Evolutionary conservation across 1,284 basidiomycete species (phyloP).

Genomic region (Cutaneotrichosporon sp.): DNA sequence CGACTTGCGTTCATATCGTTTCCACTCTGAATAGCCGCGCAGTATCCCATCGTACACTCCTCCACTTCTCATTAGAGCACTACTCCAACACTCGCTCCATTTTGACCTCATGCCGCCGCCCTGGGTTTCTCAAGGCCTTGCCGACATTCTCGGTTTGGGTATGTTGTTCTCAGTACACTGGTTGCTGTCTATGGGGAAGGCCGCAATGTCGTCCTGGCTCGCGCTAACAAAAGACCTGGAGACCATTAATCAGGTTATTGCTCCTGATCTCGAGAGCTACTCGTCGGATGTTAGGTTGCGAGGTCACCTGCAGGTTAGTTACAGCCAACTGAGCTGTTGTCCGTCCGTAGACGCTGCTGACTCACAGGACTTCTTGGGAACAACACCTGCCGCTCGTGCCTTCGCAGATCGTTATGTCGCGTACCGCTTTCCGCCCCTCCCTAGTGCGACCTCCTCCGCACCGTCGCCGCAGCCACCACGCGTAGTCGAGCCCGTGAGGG

Average conservation of each 20-base stretch:
- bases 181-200: too few species aligned
- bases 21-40: too few species aligned
- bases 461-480: neutral
- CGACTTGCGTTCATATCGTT: too few species aligned
- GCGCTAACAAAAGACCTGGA: constrained; percentile 35
- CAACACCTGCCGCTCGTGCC: constrained; percentile 29
- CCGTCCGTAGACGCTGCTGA: neutral
- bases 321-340: neutral
- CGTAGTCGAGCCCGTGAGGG: neutral
- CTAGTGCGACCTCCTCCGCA: constrained; percentile 1
- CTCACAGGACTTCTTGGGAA: constrained; percentile 43
- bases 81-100: neutral
- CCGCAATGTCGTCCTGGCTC: too few species aligned
- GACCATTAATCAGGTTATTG: constrained; percentile 37
- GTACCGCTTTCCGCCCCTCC: constrained; percentile 34
- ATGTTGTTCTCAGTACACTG: constrained; percentile 11
- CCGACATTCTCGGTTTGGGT: constrained; percentile 39
- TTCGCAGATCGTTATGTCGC: constrained; percentile 39
- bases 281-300: constrained; percentile 30
- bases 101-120: constrained; percentile 21
- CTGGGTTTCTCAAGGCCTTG: constrained; percentile 40
- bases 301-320: constrained; percentile 37
- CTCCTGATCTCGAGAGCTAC: constrained; percentile 41
- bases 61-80: neutral
- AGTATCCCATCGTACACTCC: too few species aligned